Conservation (phyloP, 257 asterid species). For the Catharanthus roseus region DNA sequence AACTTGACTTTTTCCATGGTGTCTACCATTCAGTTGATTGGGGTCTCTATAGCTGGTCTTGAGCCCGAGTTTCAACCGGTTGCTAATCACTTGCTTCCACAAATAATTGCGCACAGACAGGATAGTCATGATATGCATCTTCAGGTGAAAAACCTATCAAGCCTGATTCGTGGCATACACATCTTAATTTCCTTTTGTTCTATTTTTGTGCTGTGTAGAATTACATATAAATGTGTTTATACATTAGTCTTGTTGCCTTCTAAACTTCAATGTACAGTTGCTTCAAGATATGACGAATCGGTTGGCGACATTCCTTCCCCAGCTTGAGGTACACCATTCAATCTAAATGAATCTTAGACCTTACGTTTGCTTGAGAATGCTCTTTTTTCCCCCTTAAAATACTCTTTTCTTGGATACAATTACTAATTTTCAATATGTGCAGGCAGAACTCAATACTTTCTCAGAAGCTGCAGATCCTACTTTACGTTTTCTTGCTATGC, state of each 20-base stretch:
- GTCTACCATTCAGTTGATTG: slow-evolving; percentile 62
- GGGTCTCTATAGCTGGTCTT: slow-evolving; percentile 75
- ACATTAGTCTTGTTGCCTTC: slow-evolving; percentile 22
- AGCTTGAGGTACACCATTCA: slow-evolving; percentile 63
- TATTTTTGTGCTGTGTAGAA: not conserved
- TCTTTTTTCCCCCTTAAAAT: slow-evolving; percentile 16
- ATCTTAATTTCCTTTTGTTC: not conserved
- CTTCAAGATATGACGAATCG: slow-evolving; percentile 80
- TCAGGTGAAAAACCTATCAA: slow-evolving; percentile 53
- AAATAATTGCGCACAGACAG: slow-evolving; percentile 74
- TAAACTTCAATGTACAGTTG: slow-evolving; percentile 53
- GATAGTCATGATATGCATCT: slow-evolving; percentile 77
- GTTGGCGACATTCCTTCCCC: slow-evolving; percentile 85
- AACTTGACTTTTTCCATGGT: slow-evolving; percentile 6
- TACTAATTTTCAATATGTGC: slow-evolving; percentile 26
- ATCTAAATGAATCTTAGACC: slow-evolving; percentile 14
- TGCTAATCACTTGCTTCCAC: slow-evolving; percentile 68
- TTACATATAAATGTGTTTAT: not conserved
- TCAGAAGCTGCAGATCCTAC: slow-evolving; percentile 80
- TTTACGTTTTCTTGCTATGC: slow-evolving; percentile 84
- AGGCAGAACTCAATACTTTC: slow-evolving; percentile 85
- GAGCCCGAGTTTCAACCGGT: slow-evolving; percentile 93
- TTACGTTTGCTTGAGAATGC: slow-evolving; percentile 14
- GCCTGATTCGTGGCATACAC: not conserved
- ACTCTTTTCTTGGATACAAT: slow-evolving; percentile 22